Conservation (phyloP, 176 grass and related monocot species). For the sorghum (Sorghum bicolor) region DNA sequence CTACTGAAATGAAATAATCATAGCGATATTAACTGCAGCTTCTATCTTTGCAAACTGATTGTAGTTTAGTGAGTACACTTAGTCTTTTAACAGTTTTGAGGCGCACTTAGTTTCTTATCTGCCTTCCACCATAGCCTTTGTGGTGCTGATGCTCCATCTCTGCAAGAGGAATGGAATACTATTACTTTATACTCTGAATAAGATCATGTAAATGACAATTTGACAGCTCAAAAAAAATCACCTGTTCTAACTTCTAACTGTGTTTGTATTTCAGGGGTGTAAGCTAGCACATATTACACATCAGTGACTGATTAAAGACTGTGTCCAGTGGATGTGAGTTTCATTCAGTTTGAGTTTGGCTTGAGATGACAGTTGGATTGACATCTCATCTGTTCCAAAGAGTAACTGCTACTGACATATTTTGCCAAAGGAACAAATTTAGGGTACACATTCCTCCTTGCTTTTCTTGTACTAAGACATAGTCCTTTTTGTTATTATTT, state of each 20-base stretch:
- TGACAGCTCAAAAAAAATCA: neutral
- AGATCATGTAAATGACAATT: neutral
- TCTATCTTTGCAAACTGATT: neutral
- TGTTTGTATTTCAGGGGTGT: constrained; percentile 33
- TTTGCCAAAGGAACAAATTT: constrained; percentile 43
- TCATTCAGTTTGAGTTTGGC: constrained; percentile 14
- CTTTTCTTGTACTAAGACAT: constrained; percentile 18
- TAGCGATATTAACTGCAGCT: neutral
- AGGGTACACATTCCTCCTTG: constrained; percentile 36
- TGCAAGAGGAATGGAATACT: neutral
- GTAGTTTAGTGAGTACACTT: neutral
- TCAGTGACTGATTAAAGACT: constrained; percentile 22
- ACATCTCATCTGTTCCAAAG: constrained; percentile 65
- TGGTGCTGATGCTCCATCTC: neutral
- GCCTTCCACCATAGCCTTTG: neutral
- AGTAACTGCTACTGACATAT: constrained; percentile 32
- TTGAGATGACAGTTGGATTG: constrained; percentile 68
- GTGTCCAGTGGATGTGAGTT: constrained; percentile 29
- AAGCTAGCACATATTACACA: neutral
- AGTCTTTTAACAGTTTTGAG: neutral
- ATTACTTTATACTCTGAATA: neutral
- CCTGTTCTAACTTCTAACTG: neutral
- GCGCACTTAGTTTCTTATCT: neutral
- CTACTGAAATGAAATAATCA: neutral
- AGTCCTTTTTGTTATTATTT: constrained; percentile 3